These are phyloP conservation scores for Eucalyptus sideroxylon DNA, from an alignment of 345 rosid species.

Conservation along the genomic window DNA sequence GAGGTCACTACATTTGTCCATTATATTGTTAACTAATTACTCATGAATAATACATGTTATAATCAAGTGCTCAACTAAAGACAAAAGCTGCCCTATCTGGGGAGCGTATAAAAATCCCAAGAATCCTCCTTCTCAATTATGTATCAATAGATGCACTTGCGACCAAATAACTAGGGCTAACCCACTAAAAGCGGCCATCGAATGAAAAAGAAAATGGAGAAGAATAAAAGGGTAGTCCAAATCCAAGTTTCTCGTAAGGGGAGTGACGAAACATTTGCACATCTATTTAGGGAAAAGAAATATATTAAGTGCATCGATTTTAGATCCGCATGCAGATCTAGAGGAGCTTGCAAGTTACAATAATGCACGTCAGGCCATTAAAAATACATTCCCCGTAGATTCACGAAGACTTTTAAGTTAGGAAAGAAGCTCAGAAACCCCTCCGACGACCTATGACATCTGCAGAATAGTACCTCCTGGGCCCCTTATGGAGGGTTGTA, in stretches of 20 bases:
- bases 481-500: background rate
- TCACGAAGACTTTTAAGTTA: background rate
- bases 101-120: background rate
- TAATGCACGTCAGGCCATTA: background rate
- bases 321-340: background rate
- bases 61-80: background rate
- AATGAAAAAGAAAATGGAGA: background rate
- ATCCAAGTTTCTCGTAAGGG: background rate
- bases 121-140: background rate
- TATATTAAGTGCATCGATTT: background rate
- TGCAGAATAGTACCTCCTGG: background rate
- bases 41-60: background rate
- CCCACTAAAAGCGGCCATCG: background rate
- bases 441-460: background rate
- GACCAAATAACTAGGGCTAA: background rate
- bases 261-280: background rate
- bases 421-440: background rate
- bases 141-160: background rate
- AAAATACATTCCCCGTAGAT: background rate
- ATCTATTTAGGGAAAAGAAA: background rate
- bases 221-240: background rate
- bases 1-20: background rate
- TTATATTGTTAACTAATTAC: background rate
- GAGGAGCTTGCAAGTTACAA: background rate
- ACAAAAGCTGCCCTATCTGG: background rate